Percentiles rank a stretch among this genome's conserved stretches.
Conservation (phyloP, 2,329 filamentous ascomycete species). For the Aspergillus sergii region DNA sequence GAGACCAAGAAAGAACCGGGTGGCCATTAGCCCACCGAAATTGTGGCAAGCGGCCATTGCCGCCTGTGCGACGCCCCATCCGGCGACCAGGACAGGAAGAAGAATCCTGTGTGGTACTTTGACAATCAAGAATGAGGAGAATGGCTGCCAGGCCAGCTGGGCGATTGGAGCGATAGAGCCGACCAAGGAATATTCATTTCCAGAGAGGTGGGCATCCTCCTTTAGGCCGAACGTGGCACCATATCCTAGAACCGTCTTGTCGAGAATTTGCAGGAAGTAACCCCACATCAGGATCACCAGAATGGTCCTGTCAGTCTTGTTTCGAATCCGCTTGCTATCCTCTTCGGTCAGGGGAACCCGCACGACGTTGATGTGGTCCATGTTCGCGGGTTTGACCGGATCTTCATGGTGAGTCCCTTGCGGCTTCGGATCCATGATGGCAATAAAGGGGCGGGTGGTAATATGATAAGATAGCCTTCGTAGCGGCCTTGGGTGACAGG, state of each 20-base stretch:
- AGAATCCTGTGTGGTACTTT: slow-evolving; percentile 62
- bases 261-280: slow-evolving; percentile 56
- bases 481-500: background rate
- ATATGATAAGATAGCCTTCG: background rate
- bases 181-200: slow-evolving; percentile 60
- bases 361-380: slow-evolving; percentile 20
- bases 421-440: slow-evolving; percentile 10
- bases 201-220: slow-evolving; percentile 53
- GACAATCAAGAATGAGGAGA: slow-evolving; percentile 63
- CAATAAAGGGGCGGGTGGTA: no score
- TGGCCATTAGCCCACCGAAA: slow-evolving; percentile 50
- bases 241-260: slow-evolving; percentile 61
- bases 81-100: slow-evolving; percentile 54
- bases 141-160: slow-evolving; percentile 63
- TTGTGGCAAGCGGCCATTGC: slow-evolving; percentile 52
- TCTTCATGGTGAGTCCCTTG: slow-evolving; percentile 23
- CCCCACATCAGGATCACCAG: slow-evolving; percentile 52
- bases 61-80: slow-evolving; percentile 54
- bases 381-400: slow-evolving; percentile 14
- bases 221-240: slow-evolving; percentile 60
- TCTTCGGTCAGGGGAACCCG: slow-evolving; percentile 35
- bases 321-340: slow-evolving; percentile 57
- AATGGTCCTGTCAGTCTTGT: slow-evolving; percentile 64
- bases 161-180: slow-evolving; percentile 62
- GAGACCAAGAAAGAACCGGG: slow-evolving; percentile 56